Percentiles rank a stretch among this genome's conserved stretches.
These are phyloP conservation scores for Marchantia paleacea DNA, from an alignment of 225 moss, liverwort and hornwort genomes.

Conservation along the genomic window DNA sequence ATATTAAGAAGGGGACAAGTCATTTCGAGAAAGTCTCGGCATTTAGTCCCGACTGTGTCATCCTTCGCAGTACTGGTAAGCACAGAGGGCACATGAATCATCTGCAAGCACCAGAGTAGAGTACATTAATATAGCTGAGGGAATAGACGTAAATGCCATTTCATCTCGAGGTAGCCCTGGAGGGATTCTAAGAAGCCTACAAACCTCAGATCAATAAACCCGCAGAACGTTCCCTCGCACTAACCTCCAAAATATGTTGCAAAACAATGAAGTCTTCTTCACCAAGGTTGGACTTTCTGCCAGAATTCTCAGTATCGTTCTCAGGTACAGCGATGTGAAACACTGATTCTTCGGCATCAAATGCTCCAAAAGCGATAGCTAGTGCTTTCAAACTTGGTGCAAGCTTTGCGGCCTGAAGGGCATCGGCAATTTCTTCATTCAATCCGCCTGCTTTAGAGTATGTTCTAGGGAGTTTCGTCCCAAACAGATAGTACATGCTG, in stretches of 20 bases:
- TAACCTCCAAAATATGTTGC: conserved; percentile 39
- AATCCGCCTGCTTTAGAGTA: conserved; percentile 53
- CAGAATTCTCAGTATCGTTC: neutral
- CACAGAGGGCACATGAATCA: conserved; percentile 63
- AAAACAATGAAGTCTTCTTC: conserved; percentile 32
- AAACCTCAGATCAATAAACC: neutral
- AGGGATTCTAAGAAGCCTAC: neutral
- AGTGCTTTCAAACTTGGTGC: conserved; percentile 53
- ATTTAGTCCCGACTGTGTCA: conserved; percentile 44
- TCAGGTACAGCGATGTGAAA: conserved; percentile 2
- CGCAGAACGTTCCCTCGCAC: conserved; percentile 1
- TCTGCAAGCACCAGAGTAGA: conserved; percentile 36
- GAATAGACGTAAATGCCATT: neutral
- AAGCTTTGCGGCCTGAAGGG: conserved; percentile 42
- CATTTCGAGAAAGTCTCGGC: conserved; percentile 47
- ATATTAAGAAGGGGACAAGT: conserved; percentile 50
- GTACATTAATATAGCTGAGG: neutral
- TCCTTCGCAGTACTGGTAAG: conserved; percentile 57
- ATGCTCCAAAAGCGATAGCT: conserved; percentile 49
- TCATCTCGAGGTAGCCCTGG: neutral
- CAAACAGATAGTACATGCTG: conserved; percentile 48
- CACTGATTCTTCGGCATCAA: conserved; percentile 24
- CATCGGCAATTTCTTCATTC: conserved; percentile 51
- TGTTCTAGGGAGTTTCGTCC: conserved; percentile 46
- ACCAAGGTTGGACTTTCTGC: conserved; percentile 3